Evolutionary conservation across 805 yeast species (phyloP).

Genomic region (Candida qinlingensis): DNA sequence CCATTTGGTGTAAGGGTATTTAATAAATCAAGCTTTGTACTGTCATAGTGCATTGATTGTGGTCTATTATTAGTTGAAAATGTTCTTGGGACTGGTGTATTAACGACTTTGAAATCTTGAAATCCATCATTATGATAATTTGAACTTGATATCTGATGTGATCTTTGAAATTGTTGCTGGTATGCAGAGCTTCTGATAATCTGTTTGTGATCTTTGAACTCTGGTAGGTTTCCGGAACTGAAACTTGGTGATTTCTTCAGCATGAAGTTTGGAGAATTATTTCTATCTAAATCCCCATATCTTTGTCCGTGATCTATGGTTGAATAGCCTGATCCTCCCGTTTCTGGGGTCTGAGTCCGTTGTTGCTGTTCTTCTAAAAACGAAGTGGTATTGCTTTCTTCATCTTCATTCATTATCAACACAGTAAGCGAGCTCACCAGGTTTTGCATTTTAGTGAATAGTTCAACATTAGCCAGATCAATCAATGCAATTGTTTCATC

Average conservation of each 20-base stretch:
- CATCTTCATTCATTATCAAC: conserved; percentile 26
- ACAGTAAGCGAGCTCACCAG: conserved; percentile 29
- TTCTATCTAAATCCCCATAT: background rate
- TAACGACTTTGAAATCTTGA: conserved; percentile 5
- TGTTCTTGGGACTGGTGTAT: conserved; percentile 5
- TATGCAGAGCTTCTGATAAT: background rate
- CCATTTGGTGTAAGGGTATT: background rate
- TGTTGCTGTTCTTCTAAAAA: conserved; percentile 3
- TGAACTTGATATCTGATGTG: background rate
- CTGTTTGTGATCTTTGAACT: conserved; percentile 2
- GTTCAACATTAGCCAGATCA: conserved; percentile 23
- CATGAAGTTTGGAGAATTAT: background rate
- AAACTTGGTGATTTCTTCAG: conserved; percentile 9
- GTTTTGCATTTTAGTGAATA: conserved; percentile 29
- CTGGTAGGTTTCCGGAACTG: conserved; percentile 7
- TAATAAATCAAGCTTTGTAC: background rate
- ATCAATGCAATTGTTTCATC: conserved; percentile 18
- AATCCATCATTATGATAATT: background rate
- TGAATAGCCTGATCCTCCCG: background rate
- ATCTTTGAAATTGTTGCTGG: background rate
- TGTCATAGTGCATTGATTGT: background rate
- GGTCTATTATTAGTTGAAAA: conserved; percentile 3
- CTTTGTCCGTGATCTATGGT: background rate
- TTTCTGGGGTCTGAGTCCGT: background rate
- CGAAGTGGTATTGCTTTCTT: conserved; percentile 5